Percentiles rank a stretch among this genome's conserved stretches.
These are phyloP conservation scores for Tirmania nivea DNA, from an alignment of 495 filamentous ascomycete genomes.

Conservation along the genomic window DNA sequence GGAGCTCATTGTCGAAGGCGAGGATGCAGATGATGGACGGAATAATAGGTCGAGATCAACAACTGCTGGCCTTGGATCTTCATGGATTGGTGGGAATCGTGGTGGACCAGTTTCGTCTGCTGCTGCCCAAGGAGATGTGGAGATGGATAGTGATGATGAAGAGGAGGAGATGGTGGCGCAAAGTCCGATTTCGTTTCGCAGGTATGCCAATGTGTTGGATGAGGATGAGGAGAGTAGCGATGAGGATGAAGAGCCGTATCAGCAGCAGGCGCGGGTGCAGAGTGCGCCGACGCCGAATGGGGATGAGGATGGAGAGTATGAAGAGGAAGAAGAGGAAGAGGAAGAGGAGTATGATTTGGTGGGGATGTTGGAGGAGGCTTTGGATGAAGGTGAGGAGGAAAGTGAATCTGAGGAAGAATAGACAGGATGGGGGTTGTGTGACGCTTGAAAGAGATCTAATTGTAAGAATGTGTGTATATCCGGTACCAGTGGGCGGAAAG, in stretches of 20 bases:
- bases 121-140: neutral
- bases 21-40: neutral
- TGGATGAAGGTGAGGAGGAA: neutral
- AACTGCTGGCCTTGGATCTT: neutral
- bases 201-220: neutral
- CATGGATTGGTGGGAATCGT: neutral
- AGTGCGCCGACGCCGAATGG: constrained; percentile 2
- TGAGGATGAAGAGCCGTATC: neutral
- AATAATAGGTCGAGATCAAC: neutral
- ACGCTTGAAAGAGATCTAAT: no score
- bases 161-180: no score
- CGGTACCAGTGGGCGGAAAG: no score
- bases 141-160: neutral
- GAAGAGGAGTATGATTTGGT: neutral
- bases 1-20: neutral
- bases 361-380: neutral
- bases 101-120: neutral
- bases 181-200: no score
- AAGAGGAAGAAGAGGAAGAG: neutral
- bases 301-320: constrained; percentile 1
- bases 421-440: neutral
- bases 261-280: neutral
- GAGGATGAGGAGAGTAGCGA: neutral
- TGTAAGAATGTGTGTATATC: no score
- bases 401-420: neutral